A percentile compares a stretch with the other conserved stretches of the same genome.
Conservation (phyloP, 345 rosid species). For the Boechera divaricarpa region DNA sequence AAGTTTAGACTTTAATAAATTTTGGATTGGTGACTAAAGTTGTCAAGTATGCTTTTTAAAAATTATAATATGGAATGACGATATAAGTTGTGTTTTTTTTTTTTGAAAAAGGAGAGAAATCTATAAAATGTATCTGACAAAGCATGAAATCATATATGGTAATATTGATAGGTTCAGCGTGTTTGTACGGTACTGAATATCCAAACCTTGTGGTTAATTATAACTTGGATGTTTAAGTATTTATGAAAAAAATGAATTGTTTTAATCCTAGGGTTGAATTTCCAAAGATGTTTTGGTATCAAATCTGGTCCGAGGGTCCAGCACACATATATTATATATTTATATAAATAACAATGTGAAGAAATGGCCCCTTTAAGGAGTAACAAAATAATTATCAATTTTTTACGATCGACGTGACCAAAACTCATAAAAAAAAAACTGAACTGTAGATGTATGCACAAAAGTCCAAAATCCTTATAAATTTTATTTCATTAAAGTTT, state of each 20-base stretch:
- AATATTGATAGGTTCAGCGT: too few species aligned
- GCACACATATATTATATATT: neutral
- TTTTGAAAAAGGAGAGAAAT: too few species aligned
- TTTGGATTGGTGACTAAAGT: neutral
- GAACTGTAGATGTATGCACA: neutral
- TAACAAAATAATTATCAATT: slow-evolving; percentile 14
- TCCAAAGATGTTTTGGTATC: neutral
- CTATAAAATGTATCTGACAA: too few species aligned
- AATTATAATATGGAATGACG: too few species aligned
- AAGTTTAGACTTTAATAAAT: neutral
- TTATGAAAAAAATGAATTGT: neutral
- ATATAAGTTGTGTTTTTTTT: too few species aligned
- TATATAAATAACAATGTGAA: neutral
- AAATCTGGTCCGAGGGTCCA: neutral
- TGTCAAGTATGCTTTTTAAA: neutral
- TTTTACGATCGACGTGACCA: neutral
- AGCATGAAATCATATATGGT: too few species aligned
- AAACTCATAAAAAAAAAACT: neutral
- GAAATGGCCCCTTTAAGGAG: neutral
- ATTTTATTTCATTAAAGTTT: neutral
- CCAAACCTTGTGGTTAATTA: neutral
- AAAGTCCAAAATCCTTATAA: neutral
- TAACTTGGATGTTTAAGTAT: neutral
- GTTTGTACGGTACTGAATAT: slow-evolving; percentile 2
- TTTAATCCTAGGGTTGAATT: neutral